Percentiles rank a stretch among this genome's conserved stretches.
phyloP scores from a whole-genome alignment of 768 basidiomycete species.

The Lentinula sp. region DNA sequence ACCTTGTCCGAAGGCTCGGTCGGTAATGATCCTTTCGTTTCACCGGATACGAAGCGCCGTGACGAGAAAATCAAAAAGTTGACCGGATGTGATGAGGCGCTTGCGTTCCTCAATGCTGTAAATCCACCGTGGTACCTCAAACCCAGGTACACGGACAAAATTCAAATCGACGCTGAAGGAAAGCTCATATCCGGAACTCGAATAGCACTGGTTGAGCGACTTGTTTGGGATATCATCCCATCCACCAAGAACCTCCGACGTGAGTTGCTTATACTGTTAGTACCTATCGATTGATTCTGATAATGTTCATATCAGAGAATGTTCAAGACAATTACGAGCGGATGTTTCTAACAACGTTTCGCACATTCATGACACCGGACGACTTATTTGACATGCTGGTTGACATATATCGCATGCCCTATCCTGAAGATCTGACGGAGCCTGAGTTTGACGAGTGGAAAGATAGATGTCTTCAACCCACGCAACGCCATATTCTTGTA shows the following conservation, averaged over 20 bases:
- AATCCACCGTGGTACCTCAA: constrained; percentile 55
- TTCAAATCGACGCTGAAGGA: constrained; percentile 62
- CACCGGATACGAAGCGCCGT: constrained; percentile 11
- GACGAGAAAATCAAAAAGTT: constrained; percentile 30
- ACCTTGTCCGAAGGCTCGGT: not conserved
- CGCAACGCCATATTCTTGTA: constrained; percentile 54
- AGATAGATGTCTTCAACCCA: constrained; percentile 51
- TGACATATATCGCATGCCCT: constrained; percentile 52
- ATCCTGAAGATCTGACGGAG: constrained; percentile 40
- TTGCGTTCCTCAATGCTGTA: constrained; percentile 31
- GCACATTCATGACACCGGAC: constrained; percentile 69
- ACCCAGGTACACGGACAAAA: constrained; percentile 52
- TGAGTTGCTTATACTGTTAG: constrained; percentile 26
- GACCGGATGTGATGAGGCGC: constrained; percentile 36
- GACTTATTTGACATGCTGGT: constrained; percentile 64
- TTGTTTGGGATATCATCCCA: constrained; percentile 40
- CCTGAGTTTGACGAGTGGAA: constrained; percentile 63
- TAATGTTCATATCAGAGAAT: constrained; percentile 11
- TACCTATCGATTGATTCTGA: not conserved
- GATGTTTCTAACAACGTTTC: constrained; percentile 80
- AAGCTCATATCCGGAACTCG: constrained; percentile 64
- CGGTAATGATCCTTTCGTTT: not conserved
- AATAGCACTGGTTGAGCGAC: constrained; percentile 62
- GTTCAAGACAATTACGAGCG: constrained; percentile 36
- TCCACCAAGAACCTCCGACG: constrained; percentile 40